phyloP scores from a whole-genome alignment of 768 basidiomycete genomes.

The Rhizopogon roseolus region DNA sequence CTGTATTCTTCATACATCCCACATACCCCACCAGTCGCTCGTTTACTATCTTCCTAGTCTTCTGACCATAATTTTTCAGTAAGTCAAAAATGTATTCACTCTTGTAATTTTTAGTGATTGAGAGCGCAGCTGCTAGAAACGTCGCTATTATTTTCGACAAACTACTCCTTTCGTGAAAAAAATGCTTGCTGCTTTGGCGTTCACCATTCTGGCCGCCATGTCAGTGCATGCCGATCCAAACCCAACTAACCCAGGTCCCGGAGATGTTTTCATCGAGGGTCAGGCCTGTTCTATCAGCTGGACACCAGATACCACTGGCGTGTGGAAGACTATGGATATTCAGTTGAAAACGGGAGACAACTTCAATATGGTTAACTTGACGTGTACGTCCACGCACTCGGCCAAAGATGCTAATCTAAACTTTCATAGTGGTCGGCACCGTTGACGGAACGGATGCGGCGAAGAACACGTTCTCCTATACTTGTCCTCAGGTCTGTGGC shows the following conservation, averaged over 20 bases:
- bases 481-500: conserved; percentile 62
- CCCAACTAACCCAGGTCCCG: conserved; percentile 59
- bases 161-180: conserved; percentile 6
- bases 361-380: conserved; percentile 58
- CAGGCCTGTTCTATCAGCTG: conserved; percentile 52
- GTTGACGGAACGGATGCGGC: conserved; percentile 55
- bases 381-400: conserved; percentile 42
- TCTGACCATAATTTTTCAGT: neutral
- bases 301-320: conserved; percentile 51
- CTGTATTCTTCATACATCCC: neutral
- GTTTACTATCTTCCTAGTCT: neutral
- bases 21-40: conserved; percentile 3
- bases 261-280: conserved; percentile 54
- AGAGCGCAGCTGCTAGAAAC: no score
- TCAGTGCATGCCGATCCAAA: conserved; percentile 50
- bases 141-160: conserved; percentile 1
- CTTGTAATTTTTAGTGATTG: neutral
- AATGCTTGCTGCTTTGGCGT: conserved; percentile 15
- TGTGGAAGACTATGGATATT: conserved; percentile 70
- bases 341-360: conserved; percentile 81
- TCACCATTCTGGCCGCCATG: conserved; percentile 22
- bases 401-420: neutral
- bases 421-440: conserved; percentile 51
- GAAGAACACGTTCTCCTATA: conserved; percentile 43
- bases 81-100: neutral